Evolutionary conservation across 352 stramenopile genomes (phyloP).

Genomic region (Hyaloperonospora arabidopsidis): DNA sequence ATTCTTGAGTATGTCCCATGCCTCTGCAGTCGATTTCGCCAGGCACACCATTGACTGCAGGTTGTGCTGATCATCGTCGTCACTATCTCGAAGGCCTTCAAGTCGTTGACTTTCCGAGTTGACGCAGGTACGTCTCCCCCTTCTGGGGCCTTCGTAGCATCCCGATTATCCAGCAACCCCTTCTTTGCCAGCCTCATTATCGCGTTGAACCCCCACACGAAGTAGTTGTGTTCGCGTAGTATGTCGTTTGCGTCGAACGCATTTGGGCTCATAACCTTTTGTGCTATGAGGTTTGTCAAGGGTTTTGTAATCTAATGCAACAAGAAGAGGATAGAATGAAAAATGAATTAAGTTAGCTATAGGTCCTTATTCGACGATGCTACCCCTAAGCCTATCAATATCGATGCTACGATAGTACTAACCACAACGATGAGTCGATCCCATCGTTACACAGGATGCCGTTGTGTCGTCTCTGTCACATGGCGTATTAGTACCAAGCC

Average conservation of each 20-base stretch:
- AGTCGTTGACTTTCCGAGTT: too few species aligned
- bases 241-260: neutral
- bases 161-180: slow-evolving; percentile 1
- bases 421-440: neutral
- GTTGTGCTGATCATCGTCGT: slow-evolving; percentile 1
- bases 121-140: too few species aligned
- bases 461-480: neutral
- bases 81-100: neutral
- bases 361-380: neutral
- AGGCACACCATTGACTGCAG: neutral
- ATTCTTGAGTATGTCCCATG: neutral
- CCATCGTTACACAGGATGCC: neutral
- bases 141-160: slow-evolving; percentile 3
- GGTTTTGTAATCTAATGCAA: neutral
- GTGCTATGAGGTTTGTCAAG: neutral
- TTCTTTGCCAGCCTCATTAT: slow-evolving; percentile 1
- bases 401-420: neutral
- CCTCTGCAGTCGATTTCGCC: neutral
- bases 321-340: neutral
- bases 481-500: too few species aligned
- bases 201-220: too few species aligned
- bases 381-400: neutral
- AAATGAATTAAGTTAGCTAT: neutral
- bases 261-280: slow-evolving; percentile 1
- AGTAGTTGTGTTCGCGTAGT: too few species aligned